Conservation (phyloP, 352 stramenopile species). For the Bremia lactucae region DNA sequence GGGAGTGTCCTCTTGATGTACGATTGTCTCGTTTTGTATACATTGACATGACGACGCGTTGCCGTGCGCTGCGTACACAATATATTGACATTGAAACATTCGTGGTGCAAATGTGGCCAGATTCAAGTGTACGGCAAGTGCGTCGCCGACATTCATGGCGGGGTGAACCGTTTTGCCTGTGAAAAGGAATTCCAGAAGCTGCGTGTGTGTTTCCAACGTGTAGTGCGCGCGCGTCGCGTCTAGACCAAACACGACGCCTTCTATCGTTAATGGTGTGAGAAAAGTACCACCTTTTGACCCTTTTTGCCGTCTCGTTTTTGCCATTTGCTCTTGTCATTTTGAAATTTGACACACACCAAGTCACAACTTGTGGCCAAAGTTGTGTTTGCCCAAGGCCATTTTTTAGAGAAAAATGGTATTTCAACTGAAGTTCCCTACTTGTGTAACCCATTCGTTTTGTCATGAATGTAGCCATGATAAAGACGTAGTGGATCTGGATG, state of each 20-base stretch:
- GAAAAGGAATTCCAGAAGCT: conserved; percentile 70
- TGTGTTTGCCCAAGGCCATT: no score
- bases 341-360: conserved; percentile 13
- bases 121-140: conserved; percentile 76
- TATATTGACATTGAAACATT: no score
- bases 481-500: conserved; percentile 4
- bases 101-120: conserved; percentile 19
- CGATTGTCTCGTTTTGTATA: background rate
- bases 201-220: conserved; percentile 49
- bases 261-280: background rate
- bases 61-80: no score
- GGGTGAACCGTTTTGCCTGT: conserved; percentile 39
- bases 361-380: no score
- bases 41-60: background rate
- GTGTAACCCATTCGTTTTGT: conserved; percentile 6
- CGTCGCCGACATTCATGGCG: conserved; percentile 50
- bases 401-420: no score
- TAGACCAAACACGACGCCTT: conserved; percentile 4
- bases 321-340: conserved; percentile 10
- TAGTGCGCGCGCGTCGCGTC: conserved; percentile 24
- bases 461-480: conserved; percentile 6
- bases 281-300: conserved; percentile 5
- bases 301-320: background rate
- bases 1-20: conserved; percentile 55
- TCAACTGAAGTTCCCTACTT: no score